Evolutionary conservation across 129 eudicot species (phyloP).

Genomic region (Centrapalus pauciflorus): DNA sequence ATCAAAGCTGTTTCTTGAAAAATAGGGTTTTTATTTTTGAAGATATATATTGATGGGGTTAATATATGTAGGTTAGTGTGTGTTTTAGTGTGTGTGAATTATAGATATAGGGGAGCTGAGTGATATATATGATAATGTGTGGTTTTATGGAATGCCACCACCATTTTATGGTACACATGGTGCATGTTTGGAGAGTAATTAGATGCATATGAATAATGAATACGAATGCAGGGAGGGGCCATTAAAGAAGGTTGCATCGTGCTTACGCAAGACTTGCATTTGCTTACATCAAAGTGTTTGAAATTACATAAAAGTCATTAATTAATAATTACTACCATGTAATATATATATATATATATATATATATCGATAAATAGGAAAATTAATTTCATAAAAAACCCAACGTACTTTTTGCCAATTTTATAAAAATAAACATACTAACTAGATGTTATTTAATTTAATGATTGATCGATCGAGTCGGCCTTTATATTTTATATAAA

Average conservation of each 20-base stretch:
- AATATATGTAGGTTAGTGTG: background rate
- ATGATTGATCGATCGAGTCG: no score
- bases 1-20: conserved; percentile 2
- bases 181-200: conserved; percentile 26
- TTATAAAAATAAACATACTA: no score
- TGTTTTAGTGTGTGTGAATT: background rate
- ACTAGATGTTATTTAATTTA: no score
- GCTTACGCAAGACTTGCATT: conserved; percentile 24
- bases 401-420: no score
- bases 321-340: no score
- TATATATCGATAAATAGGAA: no score
- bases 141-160: conserved; percentile 34
- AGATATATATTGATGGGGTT: conserved; percentile 10
- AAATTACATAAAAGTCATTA: no score
- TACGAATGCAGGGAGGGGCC: conserved; percentile 18
- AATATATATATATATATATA: no score
- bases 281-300: conserved; percentile 8
- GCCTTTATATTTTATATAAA: no score
- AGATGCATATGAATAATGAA: conserved; percentile 20
- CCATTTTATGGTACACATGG: conserved; percentile 25
- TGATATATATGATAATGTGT: conserved; percentile 14
- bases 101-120: background rate
- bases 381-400: no score
- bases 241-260: conserved; percentile 24
- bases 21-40: conserved; percentile 9